These are phyloP conservation scores for Diophrys sp. DNA, from an alignment of 73 alveolate species.

Conservation along the genomic window DNA sequence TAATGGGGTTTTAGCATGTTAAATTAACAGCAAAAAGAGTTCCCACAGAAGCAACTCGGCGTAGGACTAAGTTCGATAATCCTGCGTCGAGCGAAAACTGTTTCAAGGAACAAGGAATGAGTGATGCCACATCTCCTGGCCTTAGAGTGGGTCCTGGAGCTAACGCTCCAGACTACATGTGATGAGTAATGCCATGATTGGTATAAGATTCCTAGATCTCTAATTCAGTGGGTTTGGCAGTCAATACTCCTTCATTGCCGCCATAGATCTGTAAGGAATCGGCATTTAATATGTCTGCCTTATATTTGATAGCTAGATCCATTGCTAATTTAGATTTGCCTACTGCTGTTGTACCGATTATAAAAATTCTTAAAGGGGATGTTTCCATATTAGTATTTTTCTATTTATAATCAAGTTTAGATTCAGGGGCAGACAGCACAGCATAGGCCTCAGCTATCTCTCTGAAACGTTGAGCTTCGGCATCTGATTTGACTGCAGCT, in stretches of 20 bases:
- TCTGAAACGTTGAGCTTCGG: constrained; percentile 42
- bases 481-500: constrained; percentile 46
- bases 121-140: no score
- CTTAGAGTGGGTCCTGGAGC: no score
- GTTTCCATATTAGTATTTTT: no score
- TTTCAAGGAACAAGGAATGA: no score
- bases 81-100: no score
- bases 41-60: no score
- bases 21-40: no score
- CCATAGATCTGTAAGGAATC: constrained; percentile 83
- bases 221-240: constrained; percentile 79
- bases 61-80: no score
- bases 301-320: constrained; percentile 60
- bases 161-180: no score
- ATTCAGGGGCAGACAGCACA: constrained; percentile 67
- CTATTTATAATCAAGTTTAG: no score
- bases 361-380: constrained; percentile 43
- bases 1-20: no score
- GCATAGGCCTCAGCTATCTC: constrained; percentile 88
- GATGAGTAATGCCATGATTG: background rate
- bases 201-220: constrained; percentile 31
- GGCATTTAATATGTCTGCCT: constrained; percentile 80
- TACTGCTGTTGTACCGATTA: constrained; percentile 87
- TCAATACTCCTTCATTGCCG: constrained; percentile 70
- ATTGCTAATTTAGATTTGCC: constrained; percentile 81